phyloP scores from a whole-genome alignment of 106 monocot species.

The Allium fistulosum region DNA sequence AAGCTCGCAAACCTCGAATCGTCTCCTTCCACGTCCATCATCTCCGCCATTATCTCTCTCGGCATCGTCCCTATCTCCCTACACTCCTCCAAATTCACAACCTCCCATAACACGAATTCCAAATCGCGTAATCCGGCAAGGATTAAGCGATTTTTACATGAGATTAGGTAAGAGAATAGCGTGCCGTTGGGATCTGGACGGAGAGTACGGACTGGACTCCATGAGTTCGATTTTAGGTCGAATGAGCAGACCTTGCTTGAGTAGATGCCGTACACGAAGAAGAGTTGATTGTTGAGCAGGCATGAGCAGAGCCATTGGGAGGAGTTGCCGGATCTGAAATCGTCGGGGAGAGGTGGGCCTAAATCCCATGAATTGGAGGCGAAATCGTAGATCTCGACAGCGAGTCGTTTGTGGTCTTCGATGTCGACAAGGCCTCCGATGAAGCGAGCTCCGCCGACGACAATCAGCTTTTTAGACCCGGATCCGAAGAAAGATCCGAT shows the following conservation, averaged over 20 bases:
- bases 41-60: slow-evolving; percentile 13
- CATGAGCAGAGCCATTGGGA: slow-evolving; percentile 46
- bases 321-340: slow-evolving; percentile 32
- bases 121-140: slow-evolving; percentile 36
- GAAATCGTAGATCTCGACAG: slow-evolving; percentile 44
- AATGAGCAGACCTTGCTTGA: slow-evolving; percentile 26
- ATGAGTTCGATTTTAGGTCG: slow-evolving; percentile 19
- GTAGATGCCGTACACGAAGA: slow-evolving; percentile 46
- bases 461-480: slow-evolving; percentile 17
- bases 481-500: slow-evolving; percentile 13
- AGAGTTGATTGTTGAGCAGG: slow-evolving; percentile 5
- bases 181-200: slow-evolving; percentile 15
- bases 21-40: slow-evolving; percentile 44
- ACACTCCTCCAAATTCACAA: slow-evolving; percentile 11
- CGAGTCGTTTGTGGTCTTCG: slow-evolving; percentile 31
- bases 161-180: slow-evolving; percentile 33
- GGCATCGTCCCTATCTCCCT: slow-evolving; percentile 40
- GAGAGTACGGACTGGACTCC: slow-evolving; percentile 25
- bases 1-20: slow-evolving; percentile 41
- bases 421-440: slow-evolving; percentile 62
- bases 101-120: slow-evolving; percentile 32
- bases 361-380: slow-evolving; percentile 25
- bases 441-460: slow-evolving; percentile 47
- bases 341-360: slow-evolving; percentile 40
- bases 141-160: slow-evolving; percentile 26